phyloP scores from a whole-genome alignment of 345 rosid species.

The Populus alba region DNA sequence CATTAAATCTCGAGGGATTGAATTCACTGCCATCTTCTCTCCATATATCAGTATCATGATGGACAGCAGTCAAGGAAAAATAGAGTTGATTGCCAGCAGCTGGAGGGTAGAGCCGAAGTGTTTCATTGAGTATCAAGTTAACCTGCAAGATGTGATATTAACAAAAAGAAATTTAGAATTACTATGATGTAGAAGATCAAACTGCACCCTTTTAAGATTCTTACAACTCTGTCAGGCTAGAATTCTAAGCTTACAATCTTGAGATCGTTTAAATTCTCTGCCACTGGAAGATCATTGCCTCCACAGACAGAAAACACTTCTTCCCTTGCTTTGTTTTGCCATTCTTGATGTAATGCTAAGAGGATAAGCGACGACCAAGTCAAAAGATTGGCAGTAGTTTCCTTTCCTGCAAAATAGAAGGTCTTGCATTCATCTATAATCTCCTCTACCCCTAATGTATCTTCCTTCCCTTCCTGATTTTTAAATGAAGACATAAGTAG shows the following conservation, averaged over 20 bases:
- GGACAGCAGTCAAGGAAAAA: constrained; percentile 48
- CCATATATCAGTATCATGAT: constrained; percentile 65
- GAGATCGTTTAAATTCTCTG: constrained; percentile 49
- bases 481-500: constrained; percentile 52
- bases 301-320: constrained; percentile 52
- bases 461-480: constrained; percentile 55
- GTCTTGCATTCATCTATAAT: constrained; percentile 87
- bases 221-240: not conserved
- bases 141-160: constrained; percentile 37
- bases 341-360: constrained; percentile 69
- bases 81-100: constrained; percentile 54
- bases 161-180: no score
- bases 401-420: constrained; percentile 84
- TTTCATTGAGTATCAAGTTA: constrained; percentile 61
- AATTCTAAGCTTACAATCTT: constrained; percentile 51
- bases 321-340: constrained; percentile 75
- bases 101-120: constrained; percentile 75
- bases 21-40: constrained; percentile 57
- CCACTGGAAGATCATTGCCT: constrained; percentile 26
- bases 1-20: constrained; percentile 21
- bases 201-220: not conserved
- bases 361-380: constrained; percentile 68
- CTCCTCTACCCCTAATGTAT: constrained; percentile 57
- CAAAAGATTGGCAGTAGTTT: constrained; percentile 67
- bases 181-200: not conserved